Base-by-base conservation (phyloP, 1,139 yeast species). In the Geotrichum klebahnii region DNA sequence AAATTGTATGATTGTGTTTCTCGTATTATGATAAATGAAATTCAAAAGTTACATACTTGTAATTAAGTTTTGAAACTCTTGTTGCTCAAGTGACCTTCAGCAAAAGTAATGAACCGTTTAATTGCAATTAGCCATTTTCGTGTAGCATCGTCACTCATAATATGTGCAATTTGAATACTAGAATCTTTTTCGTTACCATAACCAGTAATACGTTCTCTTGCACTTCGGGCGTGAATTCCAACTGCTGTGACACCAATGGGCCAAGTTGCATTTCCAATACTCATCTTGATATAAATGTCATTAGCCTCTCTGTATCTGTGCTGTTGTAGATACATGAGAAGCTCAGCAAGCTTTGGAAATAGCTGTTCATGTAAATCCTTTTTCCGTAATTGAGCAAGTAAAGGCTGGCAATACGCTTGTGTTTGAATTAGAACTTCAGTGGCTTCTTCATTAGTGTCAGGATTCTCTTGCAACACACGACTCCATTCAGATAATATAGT, bases 201-300 rank as follows among this genome's bases (percentile, higher is more conserved):
- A 3, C 72, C 69, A 5, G 70, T 65, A 44, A 77, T 68, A 55
- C 71, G 67, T 35, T 72, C 69, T 59, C 79, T 77, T 17, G 84
- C 80, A 56, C 81, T 77, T 53, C 94, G 70, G 36, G 81, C 84
- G 64, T 88, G 96, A 53, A 88, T 86, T 42, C 94, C 90, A 12
- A 87, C 85, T 50, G 80, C 79, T 10, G 81, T 73, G 9, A 88
- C 86, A 33, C 96, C 96, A 55, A 88, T 84, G 1, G 96, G 96
- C 95, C 96, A 88, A 1, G 95, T 92, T 1, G 85, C 88, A 58
- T 86, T 86, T 1, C 96, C 96, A 31, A 88, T 82, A 61, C 94
- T 83, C 56, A 88, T 69, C 57, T 83, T 78, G 74, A 86, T 72
- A 63, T 88, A 88, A 34, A 82, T 74, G 59, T 84, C 87, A 54